Evolutionary conservation across 352 stramenopile genomes (phyloP).

Genomic region (Globisporangium nodosum): DNA sequence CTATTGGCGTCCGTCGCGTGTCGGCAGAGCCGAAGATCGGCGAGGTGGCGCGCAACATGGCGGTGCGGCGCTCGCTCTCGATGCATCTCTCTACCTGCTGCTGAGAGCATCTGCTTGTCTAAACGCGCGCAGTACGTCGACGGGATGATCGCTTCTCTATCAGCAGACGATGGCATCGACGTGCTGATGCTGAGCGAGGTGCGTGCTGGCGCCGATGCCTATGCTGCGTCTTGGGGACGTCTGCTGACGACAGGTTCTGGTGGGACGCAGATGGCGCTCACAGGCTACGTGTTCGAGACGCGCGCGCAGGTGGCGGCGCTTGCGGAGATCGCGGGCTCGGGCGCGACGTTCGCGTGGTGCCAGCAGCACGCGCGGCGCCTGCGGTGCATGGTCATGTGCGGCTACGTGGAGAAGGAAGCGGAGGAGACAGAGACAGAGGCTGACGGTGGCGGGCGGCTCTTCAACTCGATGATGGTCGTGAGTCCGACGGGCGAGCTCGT

Average conservation of each 20-base stretch:
- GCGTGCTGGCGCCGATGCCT: no score
- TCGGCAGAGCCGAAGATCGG: conserved; percentile 56
- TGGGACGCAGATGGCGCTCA: conserved; percentile 63
- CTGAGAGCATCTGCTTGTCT: not conserved
- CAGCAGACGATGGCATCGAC: conserved; percentile 40
- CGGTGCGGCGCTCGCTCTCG: conserved; percentile 19
- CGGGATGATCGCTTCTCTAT: conserved; percentile 51
- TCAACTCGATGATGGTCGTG: conserved; percentile 82
- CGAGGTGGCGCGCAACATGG: conserved; percentile 65
- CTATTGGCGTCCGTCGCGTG: not conserved
- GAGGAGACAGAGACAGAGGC: conserved; percentile 1
- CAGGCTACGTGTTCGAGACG: conserved; percentile 71
- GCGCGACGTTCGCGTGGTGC: conserved; percentile 65
- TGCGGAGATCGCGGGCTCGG: conserved; percentile 49
- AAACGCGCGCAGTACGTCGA: conserved; percentile 38
- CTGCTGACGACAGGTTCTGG: conserved; percentile 1
- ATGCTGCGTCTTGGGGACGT: not conserved
- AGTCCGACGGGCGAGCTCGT: conserved; percentile 59
- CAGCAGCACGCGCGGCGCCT: conserved; percentile 53
- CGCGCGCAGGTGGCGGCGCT: conserved; percentile 49
- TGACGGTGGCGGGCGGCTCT: conserved; percentile 21
- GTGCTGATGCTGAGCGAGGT: conserved; percentile 77
- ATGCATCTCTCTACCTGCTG: not conserved
- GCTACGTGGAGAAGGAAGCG: conserved; percentile 51
- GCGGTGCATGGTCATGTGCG: conserved; percentile 60